Percentiles rank a stretch among this genome's conserved stretches.
phyloP scores from a whole-genome alignment of 352 stramenopile species.

The Pythium vanterpoolii region DNA sequence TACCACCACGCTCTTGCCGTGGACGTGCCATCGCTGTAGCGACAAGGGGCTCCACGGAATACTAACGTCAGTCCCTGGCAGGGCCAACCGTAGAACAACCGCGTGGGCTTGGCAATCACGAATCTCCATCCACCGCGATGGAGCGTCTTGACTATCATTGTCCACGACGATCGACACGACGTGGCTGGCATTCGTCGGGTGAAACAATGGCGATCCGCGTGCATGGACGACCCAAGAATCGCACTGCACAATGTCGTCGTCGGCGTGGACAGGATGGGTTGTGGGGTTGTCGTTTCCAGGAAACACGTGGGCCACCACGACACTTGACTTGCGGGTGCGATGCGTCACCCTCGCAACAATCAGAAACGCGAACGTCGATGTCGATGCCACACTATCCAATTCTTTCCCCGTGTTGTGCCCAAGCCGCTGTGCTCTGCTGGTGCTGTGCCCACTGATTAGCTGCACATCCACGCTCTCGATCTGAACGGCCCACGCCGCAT shows the following conservation, averaged over 20 bases:
- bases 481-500: neutral
- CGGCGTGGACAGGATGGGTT: constrained; percentile 14
- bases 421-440: neutral
- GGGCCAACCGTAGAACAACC: neutral
- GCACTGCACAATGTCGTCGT: constrained; percentile 9
- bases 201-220: constrained; percentile 5
- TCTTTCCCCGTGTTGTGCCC: neutral
- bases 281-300: neutral
- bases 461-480: constrained; percentile 14
- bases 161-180: constrained; percentile 5
- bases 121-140: constrained; percentile 2
- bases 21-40: constrained; percentile 2
- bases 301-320: constrained; percentile 6
- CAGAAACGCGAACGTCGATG: constrained; percentile 3
- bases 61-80: neutral
- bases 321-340: neutral
- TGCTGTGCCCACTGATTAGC: neutral
- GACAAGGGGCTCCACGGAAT: neutral
- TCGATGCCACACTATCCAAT: neutral
- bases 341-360: neutral
- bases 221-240: constrained; percentile 15
- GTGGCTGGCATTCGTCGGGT: constrained; percentile 3
- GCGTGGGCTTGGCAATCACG: constrained; percentile 13
- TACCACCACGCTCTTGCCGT: neutral
- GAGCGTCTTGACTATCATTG: neutral